A percentile compares a stretch with the other conserved stretches of the same genome.
phyloP scores from a whole-genome alignment of 169 alveolate genomes.

The Plasmodium gonderi region DNA sequence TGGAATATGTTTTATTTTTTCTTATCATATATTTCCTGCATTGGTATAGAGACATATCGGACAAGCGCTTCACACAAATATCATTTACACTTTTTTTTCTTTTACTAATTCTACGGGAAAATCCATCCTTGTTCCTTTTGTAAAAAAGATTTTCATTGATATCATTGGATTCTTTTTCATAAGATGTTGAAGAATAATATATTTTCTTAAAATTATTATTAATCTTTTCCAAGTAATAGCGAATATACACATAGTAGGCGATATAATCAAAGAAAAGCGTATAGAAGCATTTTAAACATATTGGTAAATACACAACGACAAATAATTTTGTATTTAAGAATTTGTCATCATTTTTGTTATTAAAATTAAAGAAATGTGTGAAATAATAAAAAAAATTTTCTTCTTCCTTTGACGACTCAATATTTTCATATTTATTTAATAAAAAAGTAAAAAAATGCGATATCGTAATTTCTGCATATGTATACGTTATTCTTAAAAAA shows the following conservation, averaged over 20 bases:
- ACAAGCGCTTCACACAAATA: background rate
- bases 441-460: slow-evolving; percentile 69
- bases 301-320: slow-evolving; percentile 66
- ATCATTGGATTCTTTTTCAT: slow-evolving; percentile 16
- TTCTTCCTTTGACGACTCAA: slow-evolving; percentile 31
- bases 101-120: background rate
- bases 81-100: slow-evolving; percentile 9
- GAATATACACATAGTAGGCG: slow-evolving; percentile 69
- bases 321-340: slow-evolving; percentile 64
- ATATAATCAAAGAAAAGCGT: slow-evolving; percentile 73
- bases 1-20: slow-evolving; percentile 8
- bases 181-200: slow-evolving; percentile 32
- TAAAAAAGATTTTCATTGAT: background rate
- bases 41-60: slow-evolving; percentile 9
- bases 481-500: slow-evolving; percentile 73
- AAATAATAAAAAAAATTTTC: slow-evolving; percentile 67
- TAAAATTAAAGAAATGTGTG: slow-evolving; percentile 62
- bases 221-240: slow-evolving; percentile 53
- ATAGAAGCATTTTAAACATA: slow-evolving; percentile 72
- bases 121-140: background rate
- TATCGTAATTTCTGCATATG: slow-evolving; percentile 74
- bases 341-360: slow-evolving; percentile 41
- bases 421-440: slow-evolving; percentile 59
- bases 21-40: slow-evolving; percentile 12
- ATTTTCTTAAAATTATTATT: slow-evolving; percentile 25